Conservation (phyloP, 2,329 filamentous ascomycete species). For the Atkinsonella texensis region DNA sequence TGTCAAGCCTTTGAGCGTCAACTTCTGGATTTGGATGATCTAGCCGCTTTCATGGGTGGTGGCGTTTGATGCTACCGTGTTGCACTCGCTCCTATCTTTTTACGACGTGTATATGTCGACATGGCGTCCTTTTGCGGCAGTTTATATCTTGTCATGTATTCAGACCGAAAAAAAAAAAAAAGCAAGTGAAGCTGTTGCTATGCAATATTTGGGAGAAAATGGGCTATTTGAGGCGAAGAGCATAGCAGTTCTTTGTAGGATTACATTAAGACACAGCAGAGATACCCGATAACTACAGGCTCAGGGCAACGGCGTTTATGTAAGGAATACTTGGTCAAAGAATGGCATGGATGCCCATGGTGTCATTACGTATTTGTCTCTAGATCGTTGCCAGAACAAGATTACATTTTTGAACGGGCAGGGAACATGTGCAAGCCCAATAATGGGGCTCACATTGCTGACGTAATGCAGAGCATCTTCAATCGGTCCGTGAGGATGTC, state of each 20-base stretch:
- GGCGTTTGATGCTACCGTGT: slow-evolving; percentile 30
- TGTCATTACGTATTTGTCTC: background rate
- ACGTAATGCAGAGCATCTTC: too few relatives aligned
- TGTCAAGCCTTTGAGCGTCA: slow-evolving; percentile 48
- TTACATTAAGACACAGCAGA: background rate
- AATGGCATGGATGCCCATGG: too few relatives aligned
- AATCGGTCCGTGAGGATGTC: too few relatives aligned
- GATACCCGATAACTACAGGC: slow-evolving; percentile 2
- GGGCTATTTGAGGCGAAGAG: background rate
- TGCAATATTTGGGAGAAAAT: background rate
- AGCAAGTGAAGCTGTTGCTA: background rate
- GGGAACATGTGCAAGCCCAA: too few relatives aligned
- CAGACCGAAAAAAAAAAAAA: too few relatives aligned
- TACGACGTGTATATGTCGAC: too few relatives aligned
- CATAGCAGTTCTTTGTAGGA: slow-evolving; percentile 1
- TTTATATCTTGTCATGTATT: too few relatives aligned
- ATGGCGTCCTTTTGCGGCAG: too few relatives aligned
- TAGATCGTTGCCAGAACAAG: background rate
- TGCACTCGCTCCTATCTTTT: too few relatives aligned
- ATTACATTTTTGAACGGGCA: background rate
- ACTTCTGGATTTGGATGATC: slow-evolving; percentile 46
- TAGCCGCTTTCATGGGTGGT: slow-evolving; percentile 51
- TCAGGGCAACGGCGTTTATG: slow-evolving; percentile 2
- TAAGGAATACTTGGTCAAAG: background rate
- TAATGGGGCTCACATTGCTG: too few relatives aligned